These are phyloP conservation scores for Ophiostoma ulmi DNA, from an alignment of 2,329 filamentous ascomycete species.

Conservation along the genomic window DNA sequence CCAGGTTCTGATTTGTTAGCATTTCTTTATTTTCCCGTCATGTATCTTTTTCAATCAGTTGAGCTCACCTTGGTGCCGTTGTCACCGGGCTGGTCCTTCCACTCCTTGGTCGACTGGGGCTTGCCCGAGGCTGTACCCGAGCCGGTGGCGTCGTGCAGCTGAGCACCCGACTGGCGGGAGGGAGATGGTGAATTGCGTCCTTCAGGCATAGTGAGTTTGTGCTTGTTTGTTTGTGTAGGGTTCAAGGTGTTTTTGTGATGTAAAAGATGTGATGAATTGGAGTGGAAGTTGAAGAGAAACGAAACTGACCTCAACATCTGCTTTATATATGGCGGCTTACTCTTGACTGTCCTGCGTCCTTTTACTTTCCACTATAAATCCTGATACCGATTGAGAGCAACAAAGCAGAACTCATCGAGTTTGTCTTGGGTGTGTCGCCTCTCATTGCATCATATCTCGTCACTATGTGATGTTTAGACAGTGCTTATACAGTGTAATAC, in stretches of 20 bases:
- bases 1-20: constrained; percentile 34
- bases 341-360: background rate
- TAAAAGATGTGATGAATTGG: background rate
- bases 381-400: background rate
- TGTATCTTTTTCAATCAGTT: constrained; percentile 35
- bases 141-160: constrained; percentile 56
- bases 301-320: background rate
- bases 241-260: background rate
- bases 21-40: background rate
- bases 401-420: background rate
- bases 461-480: background rate
- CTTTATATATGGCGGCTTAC: constrained; percentile 4
- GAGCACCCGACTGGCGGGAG: constrained; percentile 59
- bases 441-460: constrained; percentile 14
- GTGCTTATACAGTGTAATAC: background rate
- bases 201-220: constrained; percentile 51
- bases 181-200: constrained; percentile 76
- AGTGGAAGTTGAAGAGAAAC: background rate
- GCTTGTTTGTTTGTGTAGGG: background rate
- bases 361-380: constrained; percentile 10
- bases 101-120: constrained; percentile 40
- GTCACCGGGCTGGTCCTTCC: constrained; percentile 9
- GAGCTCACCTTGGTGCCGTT: constrained; percentile 21
- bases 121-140: constrained; percentile 52
- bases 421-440: constrained; percentile 3